Conservation (phyloP, 192 early-diverging fungal genomes). For the Pecoramyces ruminantium region DNA sequence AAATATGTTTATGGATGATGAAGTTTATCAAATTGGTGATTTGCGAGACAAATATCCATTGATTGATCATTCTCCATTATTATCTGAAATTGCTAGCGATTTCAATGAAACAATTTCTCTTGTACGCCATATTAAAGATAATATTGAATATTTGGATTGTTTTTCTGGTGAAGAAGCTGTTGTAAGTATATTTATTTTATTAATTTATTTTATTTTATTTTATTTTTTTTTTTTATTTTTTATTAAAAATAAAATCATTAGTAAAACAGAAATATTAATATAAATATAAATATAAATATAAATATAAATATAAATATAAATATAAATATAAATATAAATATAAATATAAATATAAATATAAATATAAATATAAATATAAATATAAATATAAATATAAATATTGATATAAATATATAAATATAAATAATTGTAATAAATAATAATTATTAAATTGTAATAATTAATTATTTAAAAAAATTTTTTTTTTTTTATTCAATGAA, state of each 20-base stretch:
- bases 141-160: slow-evolving; percentile 62
- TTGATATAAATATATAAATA: no score
- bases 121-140: slow-evolving; percentile 52
- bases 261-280: no score
- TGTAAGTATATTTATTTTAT: slow-evolving; percentile 20
- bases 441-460: no score
- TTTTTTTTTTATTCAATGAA: background rate
- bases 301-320: no score
- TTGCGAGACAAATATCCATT: background rate
- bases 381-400: no score
- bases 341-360: no score
- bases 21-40: background rate
- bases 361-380: no score
- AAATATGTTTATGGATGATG: background rate
- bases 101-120: slow-evolving; percentile 38
- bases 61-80: slow-evolving; percentile 41
- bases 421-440: no score
- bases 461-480: no score
- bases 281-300: no score
- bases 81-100: slow-evolving; percentile 47
- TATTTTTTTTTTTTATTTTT: background rate
- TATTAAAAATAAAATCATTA: no score
- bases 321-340: no score
- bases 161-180: slow-evolving; percentile 83
- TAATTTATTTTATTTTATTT: slow-evolving; percentile 4